A percentile compares a stretch with the other conserved stretches of the same genome.
phyloP scores from a whole-genome alignment of 2,329 filamentous ascomycete genomes.

The Aspergillus eucalypticola region DNA sequence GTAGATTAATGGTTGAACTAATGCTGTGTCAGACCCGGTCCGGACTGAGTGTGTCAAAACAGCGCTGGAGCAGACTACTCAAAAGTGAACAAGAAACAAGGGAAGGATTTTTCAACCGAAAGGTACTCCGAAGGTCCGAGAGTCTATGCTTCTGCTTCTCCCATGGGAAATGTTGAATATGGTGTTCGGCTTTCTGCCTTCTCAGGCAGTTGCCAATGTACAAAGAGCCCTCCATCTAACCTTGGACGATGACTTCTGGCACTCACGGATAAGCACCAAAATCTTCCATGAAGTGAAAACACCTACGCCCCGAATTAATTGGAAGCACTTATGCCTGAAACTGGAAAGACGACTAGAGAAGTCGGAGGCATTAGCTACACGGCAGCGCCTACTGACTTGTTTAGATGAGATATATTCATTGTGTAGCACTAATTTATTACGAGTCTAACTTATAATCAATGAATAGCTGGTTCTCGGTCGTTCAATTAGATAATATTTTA shows the following conservation, averaged over 20 bases:
- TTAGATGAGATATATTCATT: neutral
- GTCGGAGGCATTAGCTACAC: neutral
- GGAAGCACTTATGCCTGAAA: neutral
- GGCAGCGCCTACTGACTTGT: neutral
- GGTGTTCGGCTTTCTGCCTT: neutral
- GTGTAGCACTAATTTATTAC: no score
- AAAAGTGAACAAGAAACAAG: neutral
- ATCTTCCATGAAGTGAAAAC: neutral
- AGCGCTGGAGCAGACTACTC: neutral
- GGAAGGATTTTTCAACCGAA: neutral
- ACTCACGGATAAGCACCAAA: neutral
- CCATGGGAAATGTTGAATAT: slow-evolving; percentile 1
- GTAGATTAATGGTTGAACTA: neutral
- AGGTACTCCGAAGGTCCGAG: neutral
- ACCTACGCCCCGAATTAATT: neutral
- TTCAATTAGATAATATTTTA: rapidly evolving
- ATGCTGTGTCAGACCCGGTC: neutral
- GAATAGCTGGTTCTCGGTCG: no score
- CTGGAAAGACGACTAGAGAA: neutral
- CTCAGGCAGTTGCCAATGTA: neutral
- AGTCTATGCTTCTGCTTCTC: neutral
- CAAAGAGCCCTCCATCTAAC: neutral
- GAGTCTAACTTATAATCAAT: no score
- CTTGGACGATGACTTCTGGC: neutral
- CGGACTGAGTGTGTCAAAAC: neutral